Conservation (phyloP, 2,329 filamentous ascomycete species). For the Zymoseptoria passerinii region DNA sequence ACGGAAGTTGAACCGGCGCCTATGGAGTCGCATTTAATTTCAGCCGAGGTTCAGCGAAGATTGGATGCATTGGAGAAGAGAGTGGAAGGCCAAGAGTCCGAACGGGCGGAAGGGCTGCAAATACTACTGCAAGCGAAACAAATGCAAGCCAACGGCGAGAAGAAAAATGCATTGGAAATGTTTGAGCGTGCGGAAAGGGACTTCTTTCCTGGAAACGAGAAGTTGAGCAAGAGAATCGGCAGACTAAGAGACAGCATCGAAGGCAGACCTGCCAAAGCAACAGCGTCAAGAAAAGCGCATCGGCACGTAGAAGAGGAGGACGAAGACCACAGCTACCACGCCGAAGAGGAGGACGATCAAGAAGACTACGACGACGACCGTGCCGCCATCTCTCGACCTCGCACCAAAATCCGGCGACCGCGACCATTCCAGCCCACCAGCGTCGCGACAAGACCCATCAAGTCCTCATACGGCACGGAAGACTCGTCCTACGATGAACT, state of each 20-base stretch:
- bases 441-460: background rate
- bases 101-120: constrained; percentile 74
- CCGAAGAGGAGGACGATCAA: constrained; percentile 28
- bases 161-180: constrained; percentile 69
- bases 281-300: constrained; percentile 4
- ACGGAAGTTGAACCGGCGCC: background rate
- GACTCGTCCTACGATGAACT: background rate
- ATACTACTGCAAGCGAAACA: constrained; percentile 87
- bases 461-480: background rate
- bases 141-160: constrained; percentile 75
- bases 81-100: constrained; percentile 64
- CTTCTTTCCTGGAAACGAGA: constrained; percentile 78
- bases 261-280: constrained; percentile 29
- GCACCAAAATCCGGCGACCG: constrained; percentile 29
- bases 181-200: constrained; percentile 72
- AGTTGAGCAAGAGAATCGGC: constrained; percentile 53
- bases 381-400: constrained; percentile 24
- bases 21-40: constrained; percentile 39
- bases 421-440: constrained; percentile 1
- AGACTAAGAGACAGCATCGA: constrained; percentile 45
- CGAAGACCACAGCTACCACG: constrained; percentile 39
- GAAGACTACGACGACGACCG: constrained; percentile 27
- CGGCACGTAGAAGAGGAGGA: constrained; percentile 7
- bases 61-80: constrained; percentile 78
- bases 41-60: constrained; percentile 69